Base-by-base conservation (phyloP, 495 filamentous ascomycete species). In the Tuber umbilicatum region DNA sequence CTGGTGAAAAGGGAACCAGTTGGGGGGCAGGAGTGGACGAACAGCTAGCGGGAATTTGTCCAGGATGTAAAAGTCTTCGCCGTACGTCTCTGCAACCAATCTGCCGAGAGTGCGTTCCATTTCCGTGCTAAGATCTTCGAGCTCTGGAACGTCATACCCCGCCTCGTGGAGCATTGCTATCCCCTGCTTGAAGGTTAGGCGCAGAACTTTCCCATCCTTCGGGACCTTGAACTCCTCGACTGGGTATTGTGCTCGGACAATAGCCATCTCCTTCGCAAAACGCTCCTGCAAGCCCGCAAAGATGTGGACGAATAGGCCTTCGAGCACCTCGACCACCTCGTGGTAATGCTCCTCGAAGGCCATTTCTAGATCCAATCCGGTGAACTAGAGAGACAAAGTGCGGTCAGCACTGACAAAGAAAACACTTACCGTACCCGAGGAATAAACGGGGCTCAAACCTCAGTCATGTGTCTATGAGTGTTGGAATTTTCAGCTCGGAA, bases 401-500 rank as follows among this genome's bases (percentile, higher is more conserved):
- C 69, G 0, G 70, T 72, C 21, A 72, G 40, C 47, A 17, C 40
- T 17, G 31, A 50, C 16, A n/a, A 35, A 17, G 17, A 64, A 31
- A 35, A 31, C 27, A 31, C 27, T 17, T 64, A 14, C n/a, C n/a
- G n/a, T n/a, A n/a, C 27, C 35, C 1, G 27, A 31, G 1, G 55
- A 27, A 35, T 27, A 64, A 35, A 64, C 27, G 55, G 1, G 55
- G 27, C 2, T 45, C 77, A 12, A 64, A 81, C 79, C 73, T 97
- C 95, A 19, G 94, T 98, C 89, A 97, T 91, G 84, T 99, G 95
- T 71, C 95, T 87, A 81, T 96, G 93, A 1, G 95, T 99, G 82
- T 97, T 97, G 73, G 91, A 94, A 84, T 98, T 97, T 86, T 98
- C 95, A 0, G 95, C 95, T 82, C 94, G 89, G 89, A 97, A 99